phyloP scores from a whole-genome alignment of 116 monocot species.

The Papilionanthe hybrid region DNA sequence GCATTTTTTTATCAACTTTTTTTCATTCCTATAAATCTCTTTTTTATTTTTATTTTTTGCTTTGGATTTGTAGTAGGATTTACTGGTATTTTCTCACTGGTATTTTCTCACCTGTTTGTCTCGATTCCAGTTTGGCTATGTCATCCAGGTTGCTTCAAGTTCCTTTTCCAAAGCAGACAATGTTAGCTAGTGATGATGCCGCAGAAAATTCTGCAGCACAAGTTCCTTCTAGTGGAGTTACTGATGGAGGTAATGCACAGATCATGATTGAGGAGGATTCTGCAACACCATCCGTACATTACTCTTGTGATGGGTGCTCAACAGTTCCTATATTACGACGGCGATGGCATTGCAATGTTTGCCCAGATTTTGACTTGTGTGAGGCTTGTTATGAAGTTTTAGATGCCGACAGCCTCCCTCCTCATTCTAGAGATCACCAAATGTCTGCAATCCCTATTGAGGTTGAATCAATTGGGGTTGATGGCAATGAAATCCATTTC shows the following conservation, averaged over 20 bases:
- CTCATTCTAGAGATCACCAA: slow-evolving; percentile 84
- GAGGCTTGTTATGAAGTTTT: slow-evolving; percentile 94
- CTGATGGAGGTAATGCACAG: slow-evolving; percentile 56
- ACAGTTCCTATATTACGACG: slow-evolving; percentile 91
- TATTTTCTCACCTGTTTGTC: slow-evolving; percentile 13
- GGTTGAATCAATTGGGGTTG: slow-evolving; percentile 68
- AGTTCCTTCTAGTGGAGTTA: slow-evolving; percentile 34
- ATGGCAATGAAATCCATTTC: slow-evolving; percentile 75
- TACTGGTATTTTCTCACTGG: slow-evolving; percentile 3
- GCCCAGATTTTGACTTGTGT: slow-evolving; percentile 97
- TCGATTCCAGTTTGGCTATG: slow-evolving; percentile 79
- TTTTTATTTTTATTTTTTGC: background rate
- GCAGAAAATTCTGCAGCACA: slow-evolving; percentile 42
- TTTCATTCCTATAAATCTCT: background rate
- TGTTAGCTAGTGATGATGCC: slow-evolving; percentile 74
- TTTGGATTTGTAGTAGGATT: slow-evolving; percentile 1
- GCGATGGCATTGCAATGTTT: slow-evolving; percentile 93
- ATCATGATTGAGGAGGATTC: slow-evolving; percentile 87
- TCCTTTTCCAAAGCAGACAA: slow-evolving; percentile 95
- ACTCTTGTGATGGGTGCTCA: slow-evolving; percentile 98
- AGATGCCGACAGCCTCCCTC: slow-evolving; percentile 84
- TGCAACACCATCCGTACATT: slow-evolving; percentile 81
- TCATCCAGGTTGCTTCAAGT: slow-evolving; percentile 98
- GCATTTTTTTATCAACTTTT: background rate
- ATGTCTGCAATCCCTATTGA: slow-evolving; percentile 98